Evolutionary conservation across 495 filamentous ascomycete genomes (phyloP).

Genomic region (Penicillium antarcticum): DNA sequence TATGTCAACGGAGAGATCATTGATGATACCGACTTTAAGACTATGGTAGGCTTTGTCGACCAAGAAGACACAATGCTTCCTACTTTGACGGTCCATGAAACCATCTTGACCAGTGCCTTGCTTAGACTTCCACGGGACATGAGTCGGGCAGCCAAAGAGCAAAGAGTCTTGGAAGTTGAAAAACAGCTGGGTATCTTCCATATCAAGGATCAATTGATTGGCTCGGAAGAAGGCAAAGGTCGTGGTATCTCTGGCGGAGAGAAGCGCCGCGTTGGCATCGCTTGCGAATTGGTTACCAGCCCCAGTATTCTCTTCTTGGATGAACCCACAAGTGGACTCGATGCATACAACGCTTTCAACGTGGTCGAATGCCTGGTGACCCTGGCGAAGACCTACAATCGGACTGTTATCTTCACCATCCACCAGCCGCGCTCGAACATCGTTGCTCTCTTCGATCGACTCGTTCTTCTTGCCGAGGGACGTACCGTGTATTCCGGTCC

Average conservation of each 20-base stretch:
- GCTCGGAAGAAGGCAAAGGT: constrained; percentile 94
- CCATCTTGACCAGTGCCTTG: constrained; percentile 89
- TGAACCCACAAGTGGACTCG: constrained; percentile 92
- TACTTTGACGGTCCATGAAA: constrained; percentile 96
- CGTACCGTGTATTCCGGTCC: constrained; percentile 91
- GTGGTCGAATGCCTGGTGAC: constrained; percentile 95
- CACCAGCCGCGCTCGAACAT: constrained; percentile 99
- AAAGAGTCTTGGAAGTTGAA: constrained; percentile 87
- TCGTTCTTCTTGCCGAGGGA: constrained; percentile 86
- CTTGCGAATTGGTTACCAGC: constrained; percentile 95
- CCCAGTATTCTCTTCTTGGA: constrained; percentile 97
- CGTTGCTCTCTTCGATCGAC: constrained; percentile 93
- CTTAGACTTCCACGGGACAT: constrained; percentile 89
- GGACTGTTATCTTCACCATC: constrained; percentile 97
- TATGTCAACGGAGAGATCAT: constrained; percentile 94
- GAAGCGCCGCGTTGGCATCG: constrained; percentile 93
- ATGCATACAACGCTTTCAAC: constrained; percentile 96
- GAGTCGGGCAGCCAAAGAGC: constrained; percentile 79
- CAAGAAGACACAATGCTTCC: constrained; percentile 98
- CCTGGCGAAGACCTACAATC: constrained; percentile 89
- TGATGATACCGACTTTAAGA: constrained; percentile 79
- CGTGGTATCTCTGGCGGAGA: constrained; percentile 96
- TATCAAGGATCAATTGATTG: constrained; percentile 91
- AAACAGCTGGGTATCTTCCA: constrained; percentile 89
- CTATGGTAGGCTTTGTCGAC: constrained; percentile 92